Evolutionary conservation across 108 stramenopile genomes (phyloP).

Genomic region (Cyclotella cryptica): DNA sequence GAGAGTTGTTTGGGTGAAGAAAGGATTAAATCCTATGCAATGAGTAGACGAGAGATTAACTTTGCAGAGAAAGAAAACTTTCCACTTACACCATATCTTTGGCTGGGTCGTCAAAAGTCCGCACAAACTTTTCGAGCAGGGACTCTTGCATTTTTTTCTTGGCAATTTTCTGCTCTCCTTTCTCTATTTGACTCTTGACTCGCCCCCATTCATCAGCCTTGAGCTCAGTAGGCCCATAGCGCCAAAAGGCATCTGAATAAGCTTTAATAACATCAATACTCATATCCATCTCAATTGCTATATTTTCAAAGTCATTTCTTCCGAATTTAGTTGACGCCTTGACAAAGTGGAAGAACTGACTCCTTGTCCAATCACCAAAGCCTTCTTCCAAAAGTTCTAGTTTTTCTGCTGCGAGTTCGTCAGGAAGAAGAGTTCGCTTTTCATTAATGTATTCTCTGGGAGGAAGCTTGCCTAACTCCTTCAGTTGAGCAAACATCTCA

Average conservation of each 20-base stretch:
- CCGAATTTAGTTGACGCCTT: conserved; percentile 72
- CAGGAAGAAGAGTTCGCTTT: conserved; percentile 67
- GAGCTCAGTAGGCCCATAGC: conserved; percentile 76
- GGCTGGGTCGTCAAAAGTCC: conserved; percentile 83
- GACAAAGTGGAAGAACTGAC: conserved; percentile 86
- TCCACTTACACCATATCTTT: conserved; percentile 68
- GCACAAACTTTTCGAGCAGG: conserved; percentile 78
- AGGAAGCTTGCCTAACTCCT: conserved; percentile 79
- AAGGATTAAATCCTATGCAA: neutral
- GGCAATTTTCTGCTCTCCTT: conserved; percentile 85
- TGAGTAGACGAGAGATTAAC: neutral
- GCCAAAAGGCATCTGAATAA: conserved; percentile 92
- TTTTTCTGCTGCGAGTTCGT: conserved; percentile 85
- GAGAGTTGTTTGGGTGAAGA: neutral
- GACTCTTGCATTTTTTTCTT: conserved; percentile 75
- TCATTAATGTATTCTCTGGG: conserved; percentile 64
- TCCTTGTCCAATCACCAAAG: conserved; percentile 89
- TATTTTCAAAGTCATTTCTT: conserved; percentile 80
- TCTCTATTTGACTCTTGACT: conserved; percentile 73
- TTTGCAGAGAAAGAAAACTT: neutral
- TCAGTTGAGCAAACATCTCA: conserved; percentile 77
- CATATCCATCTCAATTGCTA: conserved; percentile 91
- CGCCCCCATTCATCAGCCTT: conserved; percentile 87
- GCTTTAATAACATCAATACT: conserved; percentile 75
- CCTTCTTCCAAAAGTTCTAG: conserved; percentile 83